Percentiles rank a stretch among this genome's conserved stretches.
Evolutionary conservation across 352 stramenopile genomes (phyloP).

Genomic region (Lagenidium sp.): DNA sequence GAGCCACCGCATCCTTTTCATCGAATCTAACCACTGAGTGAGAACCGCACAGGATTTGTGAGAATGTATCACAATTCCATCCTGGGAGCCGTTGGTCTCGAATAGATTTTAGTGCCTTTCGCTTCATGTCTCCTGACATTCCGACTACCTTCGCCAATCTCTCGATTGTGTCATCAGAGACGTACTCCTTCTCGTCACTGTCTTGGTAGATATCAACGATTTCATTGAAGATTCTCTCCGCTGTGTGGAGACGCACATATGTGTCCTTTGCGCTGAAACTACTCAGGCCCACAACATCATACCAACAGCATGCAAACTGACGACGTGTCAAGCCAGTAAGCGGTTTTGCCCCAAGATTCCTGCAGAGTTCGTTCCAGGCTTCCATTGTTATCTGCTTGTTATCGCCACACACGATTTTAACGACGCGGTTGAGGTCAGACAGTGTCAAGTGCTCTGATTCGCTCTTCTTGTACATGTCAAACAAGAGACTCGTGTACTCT

Average conservation of each 20-base stretch:
- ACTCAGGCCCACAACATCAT: constrained; percentile 29
- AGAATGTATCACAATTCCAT: constrained; percentile 30
- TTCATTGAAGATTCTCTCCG: constrained; percentile 31
- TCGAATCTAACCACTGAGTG: constrained; percentile 21
- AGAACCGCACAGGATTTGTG: constrained; percentile 25
- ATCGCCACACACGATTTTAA: constrained; percentile 25
- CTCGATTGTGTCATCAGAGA: constrained; percentile 27
- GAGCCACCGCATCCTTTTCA: constrained; percentile 22
- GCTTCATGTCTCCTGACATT: constrained; percentile 15
- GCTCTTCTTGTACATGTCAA: constrained; percentile 29
- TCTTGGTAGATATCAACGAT: constrained; percentile 37
- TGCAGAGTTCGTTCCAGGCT: constrained; percentile 28
- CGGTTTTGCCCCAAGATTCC: constrained; percentile 23
- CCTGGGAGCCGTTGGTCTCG: constrained; percentile 6
- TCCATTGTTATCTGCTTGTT: constrained; percentile 13
- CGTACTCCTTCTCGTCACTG: constrained; percentile 13
- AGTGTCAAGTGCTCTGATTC: constrained; percentile 17
- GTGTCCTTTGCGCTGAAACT: constrained; percentile 30
- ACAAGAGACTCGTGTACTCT: constrained; percentile 43
- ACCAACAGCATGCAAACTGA: constrained; percentile 50
- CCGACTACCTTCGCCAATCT: constrained; percentile 22
- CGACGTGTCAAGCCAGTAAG: constrained; percentile 24
- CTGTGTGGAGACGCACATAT: constrained; percentile 36
- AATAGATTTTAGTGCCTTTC: constrained; percentile 17
- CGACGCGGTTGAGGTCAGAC: constrained; percentile 25